phyloP scores from a whole-genome alignment of 2,329 filamentous ascomycete species.

The Grosmannia huntii region DNA sequence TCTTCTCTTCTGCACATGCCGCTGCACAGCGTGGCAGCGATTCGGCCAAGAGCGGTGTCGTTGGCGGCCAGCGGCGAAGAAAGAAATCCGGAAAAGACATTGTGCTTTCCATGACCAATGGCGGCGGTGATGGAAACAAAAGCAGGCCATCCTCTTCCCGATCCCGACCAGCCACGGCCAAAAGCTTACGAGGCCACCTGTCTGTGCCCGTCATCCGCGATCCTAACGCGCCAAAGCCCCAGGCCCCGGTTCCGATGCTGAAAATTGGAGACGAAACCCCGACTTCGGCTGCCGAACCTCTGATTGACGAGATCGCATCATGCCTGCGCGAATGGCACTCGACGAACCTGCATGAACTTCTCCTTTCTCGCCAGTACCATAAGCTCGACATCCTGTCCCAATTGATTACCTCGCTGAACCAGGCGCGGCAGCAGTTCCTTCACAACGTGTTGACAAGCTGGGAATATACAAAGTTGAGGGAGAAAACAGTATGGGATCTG shows the following conservation, averaged over 20 bases:
- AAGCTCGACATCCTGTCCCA: conserved; percentile 69
- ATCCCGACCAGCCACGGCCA: conserved; percentile 1
- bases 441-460: conserved; percentile 85
- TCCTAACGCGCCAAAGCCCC: conserved; percentile 59
- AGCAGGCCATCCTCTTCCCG: background rate
- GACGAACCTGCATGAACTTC: conserved; percentile 83
- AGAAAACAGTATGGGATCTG: conserved; percentile 90
- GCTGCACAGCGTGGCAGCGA: conserved; percentile 29
- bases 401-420: conserved; percentile 71
- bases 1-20: conserved; percentile 12
- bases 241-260: conserved; percentile 90
- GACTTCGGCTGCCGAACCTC: conserved; percentile 73
- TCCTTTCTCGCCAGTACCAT: conserved; percentile 71
- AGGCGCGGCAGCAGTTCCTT: conserved; percentile 75
- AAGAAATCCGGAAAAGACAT: conserved; percentile 14
- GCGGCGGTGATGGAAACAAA: conserved; percentile 2
- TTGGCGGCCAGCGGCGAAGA: conserved; percentile 23
- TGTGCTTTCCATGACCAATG: conserved; percentile 10
- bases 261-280: conserved; percentile 96
- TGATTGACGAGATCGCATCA: conserved; percentile 95
- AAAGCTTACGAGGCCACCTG: conserved; percentile 24
- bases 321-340: conserved; percentile 98
- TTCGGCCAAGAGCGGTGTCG: conserved; percentile 41
- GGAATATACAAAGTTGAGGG: conserved; percentile 68
- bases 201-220: conserved; percentile 44